Conservation (phyloP, 2,329 filamentous ascomycete species). For the Stagonosporopsis cucurbitacearum region DNA sequence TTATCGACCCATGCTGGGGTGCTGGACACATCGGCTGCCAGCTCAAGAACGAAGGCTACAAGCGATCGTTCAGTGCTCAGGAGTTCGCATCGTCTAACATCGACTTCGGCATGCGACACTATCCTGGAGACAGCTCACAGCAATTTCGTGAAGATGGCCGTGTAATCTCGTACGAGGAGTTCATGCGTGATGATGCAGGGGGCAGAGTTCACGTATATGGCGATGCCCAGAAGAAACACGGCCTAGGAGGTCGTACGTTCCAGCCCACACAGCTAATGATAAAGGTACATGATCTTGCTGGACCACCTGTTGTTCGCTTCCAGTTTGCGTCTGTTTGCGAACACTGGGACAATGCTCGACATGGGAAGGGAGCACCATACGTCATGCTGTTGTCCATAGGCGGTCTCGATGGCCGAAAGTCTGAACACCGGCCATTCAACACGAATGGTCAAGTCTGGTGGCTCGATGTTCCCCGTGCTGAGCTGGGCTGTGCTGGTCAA, state of each 20-base stretch:
- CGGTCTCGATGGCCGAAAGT: slow-evolving; percentile 67
- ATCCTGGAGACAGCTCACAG: slow-evolving; percentile 69
- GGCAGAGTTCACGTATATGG: slow-evolving; percentile 57
- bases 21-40: slow-evolving; percentile 68
- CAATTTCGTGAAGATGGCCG: slow-evolving; percentile 80
- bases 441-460: slow-evolving; percentile 84
- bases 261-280: slow-evolving; percentile 67
- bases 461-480: slow-evolving; percentile 68
- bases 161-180: slow-evolving; percentile 78
- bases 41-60: slow-evolving; percentile 58
- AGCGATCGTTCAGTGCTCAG: slow-evolving; percentile 67
- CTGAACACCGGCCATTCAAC: slow-evolving; percentile 71
- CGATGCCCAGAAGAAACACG: slow-evolving; percentile 52
- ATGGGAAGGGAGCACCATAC: slow-evolving; percentile 70
- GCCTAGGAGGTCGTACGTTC: slow-evolving; percentile 64
- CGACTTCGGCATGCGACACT: slow-evolving; percentile 81
- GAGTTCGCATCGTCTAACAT: slow-evolving; percentile 72
- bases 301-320: slow-evolving; percentile 67
- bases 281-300: slow-evolving; percentile 59
- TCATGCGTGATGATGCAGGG: slow-evolving; percentile 66
- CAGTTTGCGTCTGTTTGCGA: slow-evolving; percentile 79
- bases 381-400: slow-evolving; percentile 72
- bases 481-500: slow-evolving; percentile 60
- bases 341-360: slow-evolving; percentile 78
- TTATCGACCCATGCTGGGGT: slow-evolving; percentile 93